Conservation (phyloP, 1,139 yeast genomes). For the Pichia sp. region DNA sequence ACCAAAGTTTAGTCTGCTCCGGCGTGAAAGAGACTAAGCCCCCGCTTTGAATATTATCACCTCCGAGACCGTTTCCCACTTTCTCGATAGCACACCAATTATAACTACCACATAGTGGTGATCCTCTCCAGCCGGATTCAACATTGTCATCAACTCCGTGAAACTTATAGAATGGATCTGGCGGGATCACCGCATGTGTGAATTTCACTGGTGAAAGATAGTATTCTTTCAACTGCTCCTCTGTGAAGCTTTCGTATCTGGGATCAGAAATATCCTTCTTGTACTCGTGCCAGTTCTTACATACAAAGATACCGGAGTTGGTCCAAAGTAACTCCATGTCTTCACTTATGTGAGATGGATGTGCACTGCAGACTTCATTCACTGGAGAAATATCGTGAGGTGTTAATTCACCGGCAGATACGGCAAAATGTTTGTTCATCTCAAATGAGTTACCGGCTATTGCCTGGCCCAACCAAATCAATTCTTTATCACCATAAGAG, state of each 20-base stretch:
- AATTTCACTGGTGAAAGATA: constrained; percentile 41
- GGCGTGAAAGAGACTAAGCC: no score
- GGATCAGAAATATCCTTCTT: constrained; percentile 29
- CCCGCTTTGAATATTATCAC: no score
- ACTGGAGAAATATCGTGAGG: constrained; percentile 27
- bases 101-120: no score
- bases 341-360: constrained; percentile 57
- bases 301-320: constrained; percentile 57
- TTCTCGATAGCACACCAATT: no score
- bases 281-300: constrained; percentile 42
- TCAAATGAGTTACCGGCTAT: constrained; percentile 44
- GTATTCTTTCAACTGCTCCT: constrained; percentile 28
- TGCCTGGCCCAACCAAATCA: constrained; percentile 55
- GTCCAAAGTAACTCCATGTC: constrained; percentile 51
- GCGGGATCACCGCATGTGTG: constrained; percentile 52
- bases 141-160: no score
- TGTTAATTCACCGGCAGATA: constrained; percentile 41
- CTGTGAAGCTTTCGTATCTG: constrained; percentile 21
- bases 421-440: constrained; percentile 44
- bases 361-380: constrained; percentile 54
- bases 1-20: no score
- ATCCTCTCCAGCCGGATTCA: no score
- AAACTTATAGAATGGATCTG: no score
- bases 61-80: no score
- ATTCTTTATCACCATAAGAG: constrained; percentile 53